Evolutionary conservation across 83 land plant species (phyloP), one percentile per base, ranked within the genome.

Genomic region (Isoetes engelmannii): DNA sequence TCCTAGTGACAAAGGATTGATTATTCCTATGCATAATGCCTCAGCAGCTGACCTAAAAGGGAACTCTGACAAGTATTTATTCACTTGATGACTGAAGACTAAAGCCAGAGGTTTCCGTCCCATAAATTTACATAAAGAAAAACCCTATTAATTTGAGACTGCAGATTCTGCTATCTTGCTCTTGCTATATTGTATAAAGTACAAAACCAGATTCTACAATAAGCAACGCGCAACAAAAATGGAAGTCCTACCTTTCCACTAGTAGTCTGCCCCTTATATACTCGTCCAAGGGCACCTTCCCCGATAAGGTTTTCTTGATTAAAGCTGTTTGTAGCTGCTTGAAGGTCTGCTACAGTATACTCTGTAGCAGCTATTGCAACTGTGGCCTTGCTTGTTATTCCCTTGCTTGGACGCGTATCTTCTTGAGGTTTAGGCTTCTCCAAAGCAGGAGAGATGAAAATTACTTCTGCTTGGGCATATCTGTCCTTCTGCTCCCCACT

Each of bases 261-360:
- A 4, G 47, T 63, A 7, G 72, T 44, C 28, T 77, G 70, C 0
- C 56, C 80, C 17, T 69, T 75, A 51, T 77, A 77, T n/a, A 77
- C 80, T n/a, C 74, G 65, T 0, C 77, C 80, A 42, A 77, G 63
- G 9, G 71, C 47, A 12, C 80, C 80, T 18, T 77, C 77, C 17
- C 80, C 80, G 21, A 77, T 44, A 8, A 77, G 47, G 18, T 72
- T 77, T 18, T 77, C 80, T 44, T 77, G 77, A 13, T 64, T 21
- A 53, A 77, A 77, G 71, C 80, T 77, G 70, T 77, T 74, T 8
- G 80, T 77, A 15, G 80, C 80, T 6, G 64, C 51, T 28, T 77
- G 80, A 7, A 77, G 71, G 17, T 77, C 80, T 47, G 80, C 80
- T 28, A 78, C 69, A 0, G 77, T 57, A 56, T 48, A 72, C 4